A percentile compares a stretch with the other conserved stretches of the same genome.
Evolutionary conservation across 108 stramenopile genomes (phyloP).

Genomic region (Fragilariopsis cylindrus): DNA sequence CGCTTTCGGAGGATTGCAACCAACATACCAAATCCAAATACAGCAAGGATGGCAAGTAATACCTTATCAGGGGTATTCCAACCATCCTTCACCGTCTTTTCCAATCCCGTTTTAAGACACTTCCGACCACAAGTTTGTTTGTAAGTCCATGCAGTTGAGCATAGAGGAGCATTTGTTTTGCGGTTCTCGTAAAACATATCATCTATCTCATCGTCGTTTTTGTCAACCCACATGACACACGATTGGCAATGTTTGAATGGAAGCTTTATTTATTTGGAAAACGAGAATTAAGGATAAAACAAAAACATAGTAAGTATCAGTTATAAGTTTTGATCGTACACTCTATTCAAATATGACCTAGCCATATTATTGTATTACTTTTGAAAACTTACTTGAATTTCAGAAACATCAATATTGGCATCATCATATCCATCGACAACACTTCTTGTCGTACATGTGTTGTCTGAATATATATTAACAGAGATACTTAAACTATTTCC

Average conservation of each 20-base stretch:
- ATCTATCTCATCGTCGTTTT: constrained; percentile 76
- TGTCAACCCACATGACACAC: constrained; percentile 85
- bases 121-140: constrained; percentile 58
- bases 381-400: constrained; percentile 40
- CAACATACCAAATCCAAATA: constrained; percentile 79
- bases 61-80: constrained; percentile 83
- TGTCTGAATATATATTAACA: constrained; percentile 80
- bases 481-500: constrained; percentile 40
- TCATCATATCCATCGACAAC: constrained; percentile 57
- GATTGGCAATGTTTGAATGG: constrained; percentile 72
- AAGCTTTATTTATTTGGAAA: constrained; percentile 28
- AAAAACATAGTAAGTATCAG: neutral
- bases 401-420: constrained; percentile 64
- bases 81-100: constrained; percentile 42
- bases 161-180: constrained; percentile 75
- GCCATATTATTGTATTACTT: no score
- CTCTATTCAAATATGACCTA: neutral
- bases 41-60: constrained; percentile 61
- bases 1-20: constrained; percentile 66
- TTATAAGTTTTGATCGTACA: no score
- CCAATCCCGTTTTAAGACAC: constrained; percentile 54
- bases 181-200: constrained; percentile 80
- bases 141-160: constrained; percentile 70
- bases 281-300: neutral
- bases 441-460: constrained; percentile 53